Base-by-base conservation (phyloP, 306 rosid genomes). In the Erythrophleum fordii region DNA sequence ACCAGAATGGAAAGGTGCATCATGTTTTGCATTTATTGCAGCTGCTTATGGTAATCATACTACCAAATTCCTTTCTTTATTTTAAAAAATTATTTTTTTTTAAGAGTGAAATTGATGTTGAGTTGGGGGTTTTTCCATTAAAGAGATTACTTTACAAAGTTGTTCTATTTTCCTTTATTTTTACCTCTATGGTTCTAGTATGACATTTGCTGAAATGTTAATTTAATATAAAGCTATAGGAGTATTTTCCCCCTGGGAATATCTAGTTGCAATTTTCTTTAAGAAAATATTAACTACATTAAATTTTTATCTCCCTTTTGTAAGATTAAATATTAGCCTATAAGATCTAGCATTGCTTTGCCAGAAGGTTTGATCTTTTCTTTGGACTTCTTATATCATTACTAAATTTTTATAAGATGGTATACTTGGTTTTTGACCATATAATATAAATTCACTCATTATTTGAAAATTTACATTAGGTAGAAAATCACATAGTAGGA, bases 1-100 rank as follows among this genome's bases (percentile, higher is more conserved):
- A 31, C 98, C 98, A 20, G 98, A 94, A 91, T 97, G 98, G 76
- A 94, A 94, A 90, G 98, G 97, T 35, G 98, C 92, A 70, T 94
- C 97, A 68, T 94, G 97, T 87, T 94, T 97, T 85, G 97, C 98
- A 56, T 77, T 97, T n/a, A 87, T 94, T 72, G 97, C 98, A 81
- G 98, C 97, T 37, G 88, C 97, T 81, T 94, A 85, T 80, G 98
- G 98, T 94, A 88, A 84, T 41, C 73, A 52, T 58, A 58, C 17
- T 25, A 59, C n/a, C n/a, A 28, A 59, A 59, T 59, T 22, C 69
- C 53, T 52, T 69, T 11, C 34, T 45, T 55, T 82, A 18, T 5
- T 75, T 53, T 62, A 31, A 28, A 22, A 76, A 13, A 53, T 48
- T 10, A 20, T 53, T 80, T 26, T 44, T 66, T 55, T 26, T 64